phyloP scores from a whole-genome alignment of 305 asterid species.

The Vinca major region DNA sequence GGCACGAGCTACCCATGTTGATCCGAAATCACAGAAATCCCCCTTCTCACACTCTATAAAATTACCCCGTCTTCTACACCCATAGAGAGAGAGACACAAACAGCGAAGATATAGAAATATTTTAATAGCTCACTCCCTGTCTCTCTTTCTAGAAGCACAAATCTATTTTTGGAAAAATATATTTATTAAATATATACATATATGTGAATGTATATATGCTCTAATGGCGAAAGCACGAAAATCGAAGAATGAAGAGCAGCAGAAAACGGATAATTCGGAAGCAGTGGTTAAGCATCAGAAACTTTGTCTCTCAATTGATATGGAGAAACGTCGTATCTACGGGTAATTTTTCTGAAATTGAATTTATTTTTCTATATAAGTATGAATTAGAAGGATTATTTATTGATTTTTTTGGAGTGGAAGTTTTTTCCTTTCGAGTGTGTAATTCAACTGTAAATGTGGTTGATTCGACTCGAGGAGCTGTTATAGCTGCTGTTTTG shows the following conservation, averaged over 20 bases:
- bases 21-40: conserved; percentile 17
- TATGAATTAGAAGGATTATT: neutral
- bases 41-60: conserved; percentile 29
- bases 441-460: neutral
- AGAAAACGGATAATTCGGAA: conserved; percentile 71
- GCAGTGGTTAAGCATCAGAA: conserved; percentile 95
- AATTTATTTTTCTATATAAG: neutral
- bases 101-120: too few relatives aligned
- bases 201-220: neutral
- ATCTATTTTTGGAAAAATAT: too few relatives aligned
- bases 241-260: conserved; percentile 82
- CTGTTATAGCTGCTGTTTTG: neutral
- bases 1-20: conserved; percentile 25
- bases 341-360: conserved; percentile 37
- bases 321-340: conserved; percentile 73
- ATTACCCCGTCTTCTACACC: conserved; percentile 1
- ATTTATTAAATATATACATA: neutral
- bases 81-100: too few relatives aligned
- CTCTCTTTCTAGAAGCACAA: neutral
- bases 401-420: neutral
- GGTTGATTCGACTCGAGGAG: neutral
- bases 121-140: neutral
- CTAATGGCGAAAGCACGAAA: conserved; percentile 88
- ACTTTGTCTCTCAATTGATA: conserved; percentile 84
- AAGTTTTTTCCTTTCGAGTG: neutral